Base-by-base conservation (phyloP, 345 rosid genomes). In the Trapa bicornis region DNA sequence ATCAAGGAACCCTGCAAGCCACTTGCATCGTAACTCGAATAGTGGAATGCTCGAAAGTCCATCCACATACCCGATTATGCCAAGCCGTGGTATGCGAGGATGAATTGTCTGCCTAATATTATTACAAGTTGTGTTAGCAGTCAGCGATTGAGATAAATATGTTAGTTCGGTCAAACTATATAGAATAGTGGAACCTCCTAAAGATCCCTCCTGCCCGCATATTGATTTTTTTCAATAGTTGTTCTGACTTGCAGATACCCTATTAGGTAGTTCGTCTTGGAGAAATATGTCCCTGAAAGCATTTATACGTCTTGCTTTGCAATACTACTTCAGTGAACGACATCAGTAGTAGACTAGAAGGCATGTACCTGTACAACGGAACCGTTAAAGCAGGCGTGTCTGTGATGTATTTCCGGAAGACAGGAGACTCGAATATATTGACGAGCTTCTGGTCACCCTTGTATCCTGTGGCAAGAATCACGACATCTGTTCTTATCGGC, bases 401-500 rank as follows among this genome's bases (percentile, higher is more conserved):
- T 16, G 35, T 29, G 1, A 78, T 67, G 77, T 37, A 63, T 7
- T 75, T 29, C 38, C 68, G 73, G 58, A 79, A 73, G 56, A 63
- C 52, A 42, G 68, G 68, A 43, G 79, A 73, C 38, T 37, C 56
- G 45, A 79, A 75, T 11, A 79, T 79, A 52, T 75, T 39, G 43
- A 36, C 71, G 47, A 79, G 71, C 77, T 73, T 79, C 42, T 65
- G 35, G 50, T 75, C 72, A 4, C 79, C 75, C 13, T 39, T 73
- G 75, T 70, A 79, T 43, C 82, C 79, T 0, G 82, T 75, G 42
- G 73, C 82, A 32, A 72, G 66, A 47, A 78, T 70, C 41, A 75
- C 77, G 7, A 78, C 0, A 53, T 78, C 75, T 6, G 76, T 67
- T 3, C 67, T 33, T 39, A 78, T 38, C n/a, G 76, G 71, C 47